Conservation (phyloP, 306 rosid genomes). For the Sindora glabra region DNA sequence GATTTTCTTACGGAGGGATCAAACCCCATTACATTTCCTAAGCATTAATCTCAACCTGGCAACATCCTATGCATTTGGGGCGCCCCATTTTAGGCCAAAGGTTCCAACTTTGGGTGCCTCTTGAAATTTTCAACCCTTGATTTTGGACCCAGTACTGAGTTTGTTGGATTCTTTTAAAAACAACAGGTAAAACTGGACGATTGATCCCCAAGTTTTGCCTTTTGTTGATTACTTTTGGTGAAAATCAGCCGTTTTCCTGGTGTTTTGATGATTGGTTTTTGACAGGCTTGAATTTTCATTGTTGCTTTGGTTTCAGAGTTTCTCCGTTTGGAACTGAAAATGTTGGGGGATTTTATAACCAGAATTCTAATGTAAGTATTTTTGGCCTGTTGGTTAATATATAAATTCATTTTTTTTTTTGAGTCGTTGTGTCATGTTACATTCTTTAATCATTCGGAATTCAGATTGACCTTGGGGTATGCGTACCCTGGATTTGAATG, state of each 20-base stretch:
- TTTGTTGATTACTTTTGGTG: background rate
- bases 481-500: slow-evolving; percentile 94
- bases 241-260: too few relatives aligned
- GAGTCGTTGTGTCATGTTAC: background rate
- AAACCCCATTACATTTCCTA: slow-evolving; percentile 30
- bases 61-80: slow-evolving; percentile 14
- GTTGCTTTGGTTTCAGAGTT: slow-evolving; percentile 26
- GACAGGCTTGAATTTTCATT: background rate
- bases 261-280: too few relatives aligned
- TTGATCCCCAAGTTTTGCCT: background rate
- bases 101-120: slow-evolving; percentile 28
- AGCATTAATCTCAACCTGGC: slow-evolving; percentile 7
- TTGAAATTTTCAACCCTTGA: slow-evolving; percentile 4
- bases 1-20: slow-evolving; percentile 20
- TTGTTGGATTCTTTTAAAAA: background rate
- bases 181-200: slow-evolving; percentile 5
- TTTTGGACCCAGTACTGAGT: background rate
- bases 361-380: slow-evolving; percentile 68
- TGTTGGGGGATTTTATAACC: slow-evolving; percentile 77
- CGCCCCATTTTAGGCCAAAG: slow-evolving; percentile 11
- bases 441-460: background rate
- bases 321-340: slow-evolving; percentile 18
- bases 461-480: slow-evolving; percentile 67
- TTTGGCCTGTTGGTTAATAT: background rate
- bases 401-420: background rate